phyloP scores from a whole-genome alignment of 2,329 filamentous ascomycete genomes.

The Stemphylium lycopersici region DNA sequence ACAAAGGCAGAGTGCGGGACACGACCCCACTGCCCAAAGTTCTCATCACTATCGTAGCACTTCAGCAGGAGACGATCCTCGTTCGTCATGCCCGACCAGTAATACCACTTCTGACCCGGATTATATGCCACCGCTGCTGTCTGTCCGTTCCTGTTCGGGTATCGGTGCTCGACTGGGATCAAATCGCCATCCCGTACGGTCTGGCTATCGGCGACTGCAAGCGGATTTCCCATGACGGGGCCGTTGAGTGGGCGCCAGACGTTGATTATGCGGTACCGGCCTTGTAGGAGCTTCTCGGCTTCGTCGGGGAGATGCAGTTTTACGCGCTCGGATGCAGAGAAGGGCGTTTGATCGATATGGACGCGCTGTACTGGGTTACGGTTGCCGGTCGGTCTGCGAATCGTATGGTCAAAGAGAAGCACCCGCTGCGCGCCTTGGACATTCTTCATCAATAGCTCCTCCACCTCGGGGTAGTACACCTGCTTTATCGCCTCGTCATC shows the following conservation, averaged over 20 bases:
- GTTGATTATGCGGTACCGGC: constrained; percentile 83
- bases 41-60: constrained; percentile 73
- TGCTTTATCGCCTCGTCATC: constrained; percentile 72
- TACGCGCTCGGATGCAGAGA: constrained; percentile 71
- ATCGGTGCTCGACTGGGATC: constrained; percentile 75
- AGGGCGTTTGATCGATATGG: constrained; percentile 82
- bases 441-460: constrained; percentile 69
- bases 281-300: constrained; percentile 68
- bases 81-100: constrained; percentile 77
- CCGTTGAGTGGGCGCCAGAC: constrained; percentile 75
- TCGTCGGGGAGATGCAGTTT: constrained; percentile 69
- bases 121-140: constrained; percentile 72
- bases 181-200: constrained; percentile 67
- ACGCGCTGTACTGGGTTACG: constrained; percentile 73
- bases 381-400: constrained; percentile 70
- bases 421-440: constrained; percentile 71
- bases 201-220: constrained; percentile 63
- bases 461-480: constrained; percentile 86
- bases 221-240: constrained; percentile 61
- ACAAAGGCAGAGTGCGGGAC: constrained; percentile 66
- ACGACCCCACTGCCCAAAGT: constrained; percentile 49
- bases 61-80: constrained; percentile 76
- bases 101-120: constrained; percentile 73
- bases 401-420: constrained; percentile 85
- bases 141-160: constrained; percentile 73